Evolutionary conservation across 2,329 filamentous ascomycete genomes (phyloP), one percentile per base, ranked within the genome.

Genomic region (Trichoderma koningiopsis): DNA sequence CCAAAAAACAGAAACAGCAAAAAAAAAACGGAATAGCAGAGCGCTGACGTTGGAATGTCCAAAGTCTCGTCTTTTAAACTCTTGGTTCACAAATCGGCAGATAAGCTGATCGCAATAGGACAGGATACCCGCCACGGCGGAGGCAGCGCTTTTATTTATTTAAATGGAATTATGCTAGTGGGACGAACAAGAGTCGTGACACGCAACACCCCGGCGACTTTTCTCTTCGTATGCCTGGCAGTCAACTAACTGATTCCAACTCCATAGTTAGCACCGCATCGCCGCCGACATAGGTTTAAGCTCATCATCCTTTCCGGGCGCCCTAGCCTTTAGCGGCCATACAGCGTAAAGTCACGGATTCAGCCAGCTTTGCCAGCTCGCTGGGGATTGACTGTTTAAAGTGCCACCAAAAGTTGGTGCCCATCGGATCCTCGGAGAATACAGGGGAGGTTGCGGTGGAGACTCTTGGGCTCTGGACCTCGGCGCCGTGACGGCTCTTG

Each of bases 401-500:
- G 33, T 35, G 33, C 33, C 33, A 35, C 11, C 2, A 27, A 27
- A 2, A 14, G 33, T 14, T 35, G 33, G 33, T 35, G 59, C n/a
- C 22, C 31, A 29, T 27, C 24, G 58, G n/a, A 22, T 4, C 13
- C 43, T 24, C 43, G 60, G 60, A 24, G 27, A 62, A n/a, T 11
- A 27, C 37, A 4, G 24, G 52, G 63, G 52, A 10, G 29, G 43
- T 53, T 35, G 24, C 33, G 52, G 60, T 47, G 60, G 60, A 62
- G 43, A 5, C 29, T 19, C 6, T 13, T 8, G 40, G 11, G 11
- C 14, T 7, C 35, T 62, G 33, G 52, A 61, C 60, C 60, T 62
- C 60, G 60, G 60, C 14, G 60, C 60, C 60, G 60, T 11, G 43
- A 37, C 31, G 60, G 60, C 14, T 29, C 58, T 19, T 47, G 58